Evolutionary conservation across 768 basidiomycete genomes (phyloP).

Genomic region (Agaricus blazei): DNA sequence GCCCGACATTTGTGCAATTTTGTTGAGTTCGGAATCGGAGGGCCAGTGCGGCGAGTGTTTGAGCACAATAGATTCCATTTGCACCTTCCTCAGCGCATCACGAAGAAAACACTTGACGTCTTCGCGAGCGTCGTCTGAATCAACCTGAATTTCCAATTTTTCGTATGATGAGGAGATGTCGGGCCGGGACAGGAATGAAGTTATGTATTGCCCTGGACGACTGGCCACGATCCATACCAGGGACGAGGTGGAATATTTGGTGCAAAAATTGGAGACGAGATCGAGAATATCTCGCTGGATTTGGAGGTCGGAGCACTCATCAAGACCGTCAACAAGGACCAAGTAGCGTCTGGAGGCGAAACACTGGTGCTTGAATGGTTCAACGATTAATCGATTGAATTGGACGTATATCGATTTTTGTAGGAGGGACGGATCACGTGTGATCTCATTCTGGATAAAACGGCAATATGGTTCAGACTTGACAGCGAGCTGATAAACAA

Average conservation of each 20-base stretch:
- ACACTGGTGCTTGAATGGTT: no score
- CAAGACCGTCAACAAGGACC: background rate
- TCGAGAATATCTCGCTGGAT: conserved; percentile 6
- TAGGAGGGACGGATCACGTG: no score
- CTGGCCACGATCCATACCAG: conserved; percentile 21
- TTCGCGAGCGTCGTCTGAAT: conserved; percentile 10
- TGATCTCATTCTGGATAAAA: no score
- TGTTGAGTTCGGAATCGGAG: background rate
- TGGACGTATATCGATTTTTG: background rate
- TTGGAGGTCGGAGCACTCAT: background rate
- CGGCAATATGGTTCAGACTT: no score
- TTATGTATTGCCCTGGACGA: conserved; percentile 21
- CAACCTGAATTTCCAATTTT: background rate
- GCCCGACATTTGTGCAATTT: conserved; percentile 14
- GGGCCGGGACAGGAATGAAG: conserved; percentile 1
- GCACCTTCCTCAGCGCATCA: conserved; percentile 11
- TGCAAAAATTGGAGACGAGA: background rate
- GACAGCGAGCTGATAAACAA: background rate
- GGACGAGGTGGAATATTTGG: conserved; percentile 6
- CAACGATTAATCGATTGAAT: conserved; percentile 10
- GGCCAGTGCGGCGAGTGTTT: conserved; percentile 15
- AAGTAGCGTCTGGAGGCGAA: no score
- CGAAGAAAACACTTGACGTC: conserved; percentile 11
- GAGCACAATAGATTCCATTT: background rate
- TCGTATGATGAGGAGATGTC: background rate